Evolutionary conservation across 306 rosid species (phyloP).

Genomic region (Malus sieversii): DNA sequence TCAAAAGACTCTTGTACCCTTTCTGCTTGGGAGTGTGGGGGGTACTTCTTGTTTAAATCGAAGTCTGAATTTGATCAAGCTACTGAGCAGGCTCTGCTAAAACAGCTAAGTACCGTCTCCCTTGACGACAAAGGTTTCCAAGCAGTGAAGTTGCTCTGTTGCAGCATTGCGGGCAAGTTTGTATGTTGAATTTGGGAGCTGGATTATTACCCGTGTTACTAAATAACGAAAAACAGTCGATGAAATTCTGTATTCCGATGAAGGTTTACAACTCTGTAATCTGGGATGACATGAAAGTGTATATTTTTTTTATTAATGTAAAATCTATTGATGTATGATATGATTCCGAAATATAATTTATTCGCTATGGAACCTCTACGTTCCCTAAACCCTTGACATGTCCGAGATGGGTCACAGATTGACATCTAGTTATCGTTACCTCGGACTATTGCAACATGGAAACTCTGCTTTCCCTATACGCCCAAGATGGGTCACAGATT

Average conservation of each 20-base stretch:
- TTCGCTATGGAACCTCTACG: too few relatives aligned
- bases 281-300: neutral
- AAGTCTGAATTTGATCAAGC: conserved; percentile 28
- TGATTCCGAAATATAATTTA: neutral
- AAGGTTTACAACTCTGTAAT: neutral
- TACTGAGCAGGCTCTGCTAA: conserved; percentile 17
- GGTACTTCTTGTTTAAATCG: conserved; percentile 27
- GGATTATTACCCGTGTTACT: neutral
- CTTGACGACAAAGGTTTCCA: conserved; percentile 23
- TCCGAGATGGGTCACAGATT: too few relatives aligned
- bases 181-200: conserved; percentile 3
- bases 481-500: neutral
- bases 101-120: conserved; percentile 10
- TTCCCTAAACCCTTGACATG: too few relatives aligned
- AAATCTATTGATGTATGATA: neutral
- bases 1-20: conserved; percentile 8
- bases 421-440: too few relatives aligned
- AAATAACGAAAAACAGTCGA: neutral
- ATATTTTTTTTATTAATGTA: too few relatives aligned
- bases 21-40: conserved; percentile 43
- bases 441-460: too few relatives aligned
- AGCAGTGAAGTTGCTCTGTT: conserved; percentile 29
- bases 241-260: neutral
- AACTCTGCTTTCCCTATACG: too few relatives aligned
- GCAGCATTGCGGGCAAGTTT: conserved; percentile 12